Conservation (phyloP, 2,329 filamentous ascomycete species). For the Fusarium sp. region DNA sequence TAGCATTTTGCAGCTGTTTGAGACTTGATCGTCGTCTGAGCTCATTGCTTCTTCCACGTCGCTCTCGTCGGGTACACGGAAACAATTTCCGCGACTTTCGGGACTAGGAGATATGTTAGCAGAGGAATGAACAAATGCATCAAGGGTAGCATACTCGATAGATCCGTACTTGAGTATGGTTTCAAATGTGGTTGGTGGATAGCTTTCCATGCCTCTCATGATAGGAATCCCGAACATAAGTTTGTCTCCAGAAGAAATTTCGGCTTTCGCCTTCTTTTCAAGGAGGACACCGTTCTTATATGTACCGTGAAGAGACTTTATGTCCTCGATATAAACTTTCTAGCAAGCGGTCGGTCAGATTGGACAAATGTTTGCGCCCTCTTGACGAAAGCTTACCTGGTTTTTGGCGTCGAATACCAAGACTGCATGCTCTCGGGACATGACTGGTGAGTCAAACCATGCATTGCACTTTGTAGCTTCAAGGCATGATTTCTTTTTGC, state of each 20-base stretch:
- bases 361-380: not conserved
- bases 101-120: conserved; percentile 43
- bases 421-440: conserved; percentile 75
- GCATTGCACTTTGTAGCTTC: conserved; percentile 63
- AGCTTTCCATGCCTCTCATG: conserved; percentile 49
- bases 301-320: conserved; percentile 65
- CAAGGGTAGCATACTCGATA: conserved; percentile 34
- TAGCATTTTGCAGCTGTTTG: conserved; percentile 45
- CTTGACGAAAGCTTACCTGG: conserved; percentile 53
- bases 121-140: not conserved
- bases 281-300: conserved; percentile 54
- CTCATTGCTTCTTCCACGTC: conserved; percentile 49
- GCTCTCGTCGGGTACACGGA: conserved; percentile 57
- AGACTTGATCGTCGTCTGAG: conserved; percentile 46
- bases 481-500: conserved; percentile 52
- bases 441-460: conserved; percentile 77
- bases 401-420: conserved; percentile 57
- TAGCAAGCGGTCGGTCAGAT: conserved; percentile 48
- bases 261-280: conserved; percentile 14
- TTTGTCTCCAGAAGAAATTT: conserved; percentile 46
- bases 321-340: conserved; percentile 59
- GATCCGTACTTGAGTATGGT: conserved; percentile 48
- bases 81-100: conserved; percentile 47
- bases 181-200: conserved; percentile 54
- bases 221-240: conserved; percentile 53